Evolutionary conservation across 2,329 filamentous ascomycete genomes (phyloP).

Genomic region (Lachnellula subtilissima): DNA sequence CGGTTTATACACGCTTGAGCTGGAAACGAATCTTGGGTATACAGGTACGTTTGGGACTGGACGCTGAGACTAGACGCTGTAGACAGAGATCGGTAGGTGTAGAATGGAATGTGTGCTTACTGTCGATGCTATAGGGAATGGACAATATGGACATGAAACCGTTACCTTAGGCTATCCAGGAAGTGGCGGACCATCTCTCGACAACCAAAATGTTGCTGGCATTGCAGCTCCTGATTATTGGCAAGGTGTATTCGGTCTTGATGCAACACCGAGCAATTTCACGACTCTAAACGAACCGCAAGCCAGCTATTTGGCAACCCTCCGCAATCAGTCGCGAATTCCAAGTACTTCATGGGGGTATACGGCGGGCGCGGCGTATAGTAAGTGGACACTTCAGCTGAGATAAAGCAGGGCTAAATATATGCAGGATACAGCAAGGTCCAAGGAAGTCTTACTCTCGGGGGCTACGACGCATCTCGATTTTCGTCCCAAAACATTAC

Average conservation of each 20-base stretch:
- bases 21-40: not conserved
- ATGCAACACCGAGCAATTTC: conserved; percentile 35
- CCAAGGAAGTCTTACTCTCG: not conserved
- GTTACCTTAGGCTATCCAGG: conserved; percentile 13
- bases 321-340: conserved; percentile 33
- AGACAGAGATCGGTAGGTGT: not conserved
- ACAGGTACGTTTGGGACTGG: not conserved
- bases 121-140: conserved; percentile 3
- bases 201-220: conserved; percentile 14
- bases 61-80: not conserved
- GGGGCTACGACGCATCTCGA: not conserved
- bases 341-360: conserved; percentile 38
- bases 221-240: conserved; percentile 14
- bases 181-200: conserved; percentile 20
- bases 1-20: not conserved
- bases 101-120: not conserved
- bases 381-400: conserved; percentile 3
- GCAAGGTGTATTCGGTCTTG: conserved; percentile 37
- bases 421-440: not conserved
- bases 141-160: conserved; percentile 18
- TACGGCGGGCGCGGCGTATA: conserved; percentile 37
- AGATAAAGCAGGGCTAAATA: too few relatives aligned
- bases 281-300: conserved; percentile 31
- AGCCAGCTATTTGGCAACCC: conserved; percentile 32
- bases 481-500: not conserved